Evolutionary conservation across 306 rosid species (phyloP).

Genomic region (Pterocarpus macrocarpus): DNA sequence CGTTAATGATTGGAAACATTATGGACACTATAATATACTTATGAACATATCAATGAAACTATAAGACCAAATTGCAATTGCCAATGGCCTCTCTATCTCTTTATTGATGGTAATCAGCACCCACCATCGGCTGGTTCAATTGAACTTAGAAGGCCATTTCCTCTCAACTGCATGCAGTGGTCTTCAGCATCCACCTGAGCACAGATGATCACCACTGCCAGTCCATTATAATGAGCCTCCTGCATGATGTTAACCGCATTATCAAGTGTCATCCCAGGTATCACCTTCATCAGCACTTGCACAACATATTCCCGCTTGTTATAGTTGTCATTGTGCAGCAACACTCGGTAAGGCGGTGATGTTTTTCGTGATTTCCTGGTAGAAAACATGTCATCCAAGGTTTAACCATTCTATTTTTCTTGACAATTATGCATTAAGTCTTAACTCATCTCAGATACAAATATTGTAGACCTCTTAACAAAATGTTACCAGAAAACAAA

Average conservation of each 20-base stretch:
- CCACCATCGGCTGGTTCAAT: conserved; percentile 90
- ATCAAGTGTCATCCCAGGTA: conserved; percentile 93
- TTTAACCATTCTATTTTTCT: conserved; percentile 24
- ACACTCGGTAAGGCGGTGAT: conserved; percentile 84
- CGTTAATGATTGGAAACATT: conserved; percentile 31
- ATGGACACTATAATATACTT: conserved; percentile 33
- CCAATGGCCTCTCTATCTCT: conserved; percentile 8
- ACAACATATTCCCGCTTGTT: conserved; percentile 95
- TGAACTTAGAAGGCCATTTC: conserved; percentile 90
- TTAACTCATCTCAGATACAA: conserved; percentile 1
- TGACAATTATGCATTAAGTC: neutral
- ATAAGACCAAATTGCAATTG: conserved; percentile 25
- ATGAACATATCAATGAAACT: conserved; percentile 27
- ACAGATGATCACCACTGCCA: conserved; percentile 85
- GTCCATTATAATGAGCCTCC: conserved; percentile 89
- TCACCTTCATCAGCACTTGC: conserved; percentile 95
- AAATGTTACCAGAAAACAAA: neutral
- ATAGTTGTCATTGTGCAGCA: conserved; percentile 85
- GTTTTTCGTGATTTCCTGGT: conserved; percentile 78
- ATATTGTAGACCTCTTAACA: neutral
- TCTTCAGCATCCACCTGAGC: conserved; percentile 95
- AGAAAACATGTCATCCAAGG: conserved; percentile 28
- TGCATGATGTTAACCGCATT: conserved; percentile 93
- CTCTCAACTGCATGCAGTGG: conserved; percentile 93
- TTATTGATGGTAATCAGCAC: conserved; percentile 50